Evolutionary conservation across 352 stramenopile species (phyloP).

Genomic region (Phytophthora meadii): DNA sequence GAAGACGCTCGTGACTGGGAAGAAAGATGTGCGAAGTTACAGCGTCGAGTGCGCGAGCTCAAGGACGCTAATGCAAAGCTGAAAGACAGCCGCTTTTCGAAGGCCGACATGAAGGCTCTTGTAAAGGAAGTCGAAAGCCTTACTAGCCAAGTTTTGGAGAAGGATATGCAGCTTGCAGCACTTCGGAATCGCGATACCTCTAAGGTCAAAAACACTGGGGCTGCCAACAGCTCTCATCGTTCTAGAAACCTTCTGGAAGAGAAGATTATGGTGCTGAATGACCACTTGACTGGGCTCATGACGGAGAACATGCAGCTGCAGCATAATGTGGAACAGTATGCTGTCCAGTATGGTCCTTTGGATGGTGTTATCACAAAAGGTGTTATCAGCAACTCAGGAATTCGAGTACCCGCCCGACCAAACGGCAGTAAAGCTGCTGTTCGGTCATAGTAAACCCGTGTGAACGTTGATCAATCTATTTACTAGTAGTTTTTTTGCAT

Average conservation of each 20-base stretch:
- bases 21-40: constrained; percentile 50
- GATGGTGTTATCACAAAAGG: constrained; percentile 15
- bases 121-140: constrained; percentile 63
- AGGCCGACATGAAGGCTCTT: constrained; percentile 54
- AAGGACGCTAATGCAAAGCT: constrained; percentile 58
- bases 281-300: constrained; percentile 88
- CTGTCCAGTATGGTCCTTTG: constrained; percentile 44
- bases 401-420: constrained; percentile 26
- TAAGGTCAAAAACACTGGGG: constrained; percentile 16
- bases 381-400: constrained; percentile 42
- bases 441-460: constrained; percentile 28
- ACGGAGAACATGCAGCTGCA: constrained; percentile 78
- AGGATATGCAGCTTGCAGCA: constrained; percentile 55
- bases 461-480: constrained; percentile 36
- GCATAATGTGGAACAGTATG: constrained; percentile 74
- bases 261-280: constrained; percentile 86
- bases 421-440: constrained; percentile 31
- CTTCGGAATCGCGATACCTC: constrained; percentile 36
- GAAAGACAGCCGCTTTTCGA: constrained; percentile 52
- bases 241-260: constrained; percentile 71
- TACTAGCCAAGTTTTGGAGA: constrained; percentile 51
- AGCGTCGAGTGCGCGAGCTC: constrained; percentile 56
- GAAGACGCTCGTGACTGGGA: constrained; percentile 41
- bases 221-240: constrained; percentile 41
- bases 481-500: constrained; percentile 29